phyloP scores from a whole-genome alignment of 2,329 filamentous ascomycete genomes.

The Talaromyces sp. region DNA sequence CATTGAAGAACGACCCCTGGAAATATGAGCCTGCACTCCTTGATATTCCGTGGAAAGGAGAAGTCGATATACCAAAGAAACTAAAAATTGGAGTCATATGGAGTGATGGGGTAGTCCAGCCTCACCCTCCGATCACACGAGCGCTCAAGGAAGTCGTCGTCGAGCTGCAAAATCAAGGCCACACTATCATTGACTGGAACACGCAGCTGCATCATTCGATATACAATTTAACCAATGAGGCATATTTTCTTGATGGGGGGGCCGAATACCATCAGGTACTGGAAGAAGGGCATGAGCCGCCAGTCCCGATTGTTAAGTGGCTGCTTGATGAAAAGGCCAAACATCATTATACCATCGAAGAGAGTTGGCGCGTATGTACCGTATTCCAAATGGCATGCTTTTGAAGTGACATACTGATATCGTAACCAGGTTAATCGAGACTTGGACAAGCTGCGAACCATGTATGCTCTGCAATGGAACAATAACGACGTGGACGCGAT shows the following conservation, averaged over 20 bases:
- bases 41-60: conserved; percentile 49
- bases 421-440: background rate
- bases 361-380: conserved; percentile 2
- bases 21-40: conserved; percentile 48
- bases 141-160: conserved; percentile 47
- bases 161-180: conserved; percentile 3
- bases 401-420: background rate
- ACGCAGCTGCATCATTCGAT: background rate
- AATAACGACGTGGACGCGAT: conserved; percentile 6
- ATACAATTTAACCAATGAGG: conserved; percentile 1
- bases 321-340: conserved; percentile 3
- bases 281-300: conserved; percentile 2
- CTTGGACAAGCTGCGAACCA: conserved; percentile 1
- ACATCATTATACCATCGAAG: background rate
- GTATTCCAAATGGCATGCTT: background rate
- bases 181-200: conserved; percentile 7
- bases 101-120: conserved; percentile 57
- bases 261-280: background rate
- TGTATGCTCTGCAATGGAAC: conserved; percentile 8
- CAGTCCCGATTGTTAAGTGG: conserved; percentile 6
- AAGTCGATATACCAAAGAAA: conserved; percentile 19
- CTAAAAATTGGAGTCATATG: conserved; percentile 57
- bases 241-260: conserved; percentile 9
- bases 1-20: conserved; percentile 46
- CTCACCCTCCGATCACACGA: conserved; percentile 58